Base-by-base conservation (phyloP, 768 basidiomycete genomes). In the Cyclocybe cylindracea region DNA sequence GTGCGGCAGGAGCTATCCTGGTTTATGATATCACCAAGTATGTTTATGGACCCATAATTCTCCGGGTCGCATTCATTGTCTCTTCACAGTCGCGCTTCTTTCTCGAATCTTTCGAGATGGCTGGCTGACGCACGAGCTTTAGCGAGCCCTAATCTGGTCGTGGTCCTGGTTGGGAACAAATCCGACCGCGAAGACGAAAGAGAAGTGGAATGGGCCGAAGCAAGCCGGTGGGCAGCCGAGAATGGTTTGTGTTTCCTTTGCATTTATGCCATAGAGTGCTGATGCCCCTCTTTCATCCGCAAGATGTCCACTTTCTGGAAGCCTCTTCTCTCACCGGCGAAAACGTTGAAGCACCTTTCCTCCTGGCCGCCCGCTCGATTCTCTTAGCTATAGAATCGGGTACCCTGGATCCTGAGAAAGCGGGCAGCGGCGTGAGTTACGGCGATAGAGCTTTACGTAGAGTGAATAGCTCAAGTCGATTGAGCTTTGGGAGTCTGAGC, bases 141-240 rank as follows among this genome's bases (percentile, higher is more conserved):
- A 53, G 96, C 90, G 10, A 94, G 93, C 55, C 91, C 94, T 10
- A 88, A 98, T 65, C 75, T 98, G 2, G 91, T 96, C 49, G 83
- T 84, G 1, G 91, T 95, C 37, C 75, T 96, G 11, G 94, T 99
- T 14, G 97, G 97, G 42, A 98, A 94, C 70, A 98, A 99, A 74
- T 83, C 89, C 10, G 97, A 99, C 68, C 79, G 85, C 61, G 96
- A 98, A 62, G 95, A 97, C 46, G 93, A 94, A 45, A 76, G 97
- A 46, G 91, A 98, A 68, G 94, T 99, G 36, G 92, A 96, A 61
- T 97, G 91, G 86, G 80, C 87, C 19, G 97, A 99, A 71, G 97
- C 93, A 8, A 93, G 91, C 62, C 77, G 83, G 64, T 99, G 94
- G 94, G 96, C 97, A 14, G 89, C 94, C 44, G 92, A 95, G 67